Conservation (phyloP, 768 basidiomycete genomes). For the Boletus insuetus region DNA sequence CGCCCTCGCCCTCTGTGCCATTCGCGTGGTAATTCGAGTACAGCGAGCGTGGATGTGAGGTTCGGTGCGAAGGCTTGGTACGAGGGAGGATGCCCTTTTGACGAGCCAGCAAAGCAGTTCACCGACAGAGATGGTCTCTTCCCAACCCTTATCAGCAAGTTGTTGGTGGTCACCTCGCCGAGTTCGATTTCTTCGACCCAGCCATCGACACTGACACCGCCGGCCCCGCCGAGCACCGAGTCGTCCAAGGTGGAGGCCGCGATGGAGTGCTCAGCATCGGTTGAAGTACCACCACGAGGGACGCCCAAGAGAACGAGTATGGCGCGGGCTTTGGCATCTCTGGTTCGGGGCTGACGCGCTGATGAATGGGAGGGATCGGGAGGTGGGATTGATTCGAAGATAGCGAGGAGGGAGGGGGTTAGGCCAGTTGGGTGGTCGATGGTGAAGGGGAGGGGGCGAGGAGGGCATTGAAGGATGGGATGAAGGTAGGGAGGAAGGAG, state of each 20-base stretch:
- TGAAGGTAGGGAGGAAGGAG: slow-evolving; percentile 11
- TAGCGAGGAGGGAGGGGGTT: slow-evolving; percentile 64
- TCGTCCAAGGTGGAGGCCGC: slow-evolving; percentile 29
- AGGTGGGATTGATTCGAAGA: slow-evolving; percentile 66
- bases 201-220: slow-evolving; percentile 27
- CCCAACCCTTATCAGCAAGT: slow-evolving; percentile 62
- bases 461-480: slow-evolving; percentile 43
- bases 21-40: slow-evolving; percentile 20
- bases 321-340: slow-evolving; percentile 49
- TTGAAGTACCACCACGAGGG: slow-evolving; percentile 46
- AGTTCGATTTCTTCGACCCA: too few relatives aligned
- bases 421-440: slow-evolving; percentile 57
- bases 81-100: slow-evolving; percentile 35
- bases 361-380: slow-evolving; percentile 39
- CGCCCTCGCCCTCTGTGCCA: slow-evolving; percentile 12
- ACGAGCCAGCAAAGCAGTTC: slow-evolving; percentile 70
- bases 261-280: slow-evolving; percentile 5
- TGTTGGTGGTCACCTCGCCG: slow-evolving; percentile 61
- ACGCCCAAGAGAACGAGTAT: slow-evolving; percentile 78
- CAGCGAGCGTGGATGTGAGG: slow-evolving; percentile 12
- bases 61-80: neutral
- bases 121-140: slow-evolving; percentile 64
- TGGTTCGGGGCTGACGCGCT: slow-evolving; percentile 38
- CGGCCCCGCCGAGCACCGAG: slow-evolving; percentile 12
- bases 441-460: slow-evolving; percentile 44